Percentiles rank a stretch among this genome's conserved stretches.
These are phyloP conservation scores for Plantago rigida DNA, from an alignment of 305 asterid genomes.

Conservation along the genomic window DNA sequence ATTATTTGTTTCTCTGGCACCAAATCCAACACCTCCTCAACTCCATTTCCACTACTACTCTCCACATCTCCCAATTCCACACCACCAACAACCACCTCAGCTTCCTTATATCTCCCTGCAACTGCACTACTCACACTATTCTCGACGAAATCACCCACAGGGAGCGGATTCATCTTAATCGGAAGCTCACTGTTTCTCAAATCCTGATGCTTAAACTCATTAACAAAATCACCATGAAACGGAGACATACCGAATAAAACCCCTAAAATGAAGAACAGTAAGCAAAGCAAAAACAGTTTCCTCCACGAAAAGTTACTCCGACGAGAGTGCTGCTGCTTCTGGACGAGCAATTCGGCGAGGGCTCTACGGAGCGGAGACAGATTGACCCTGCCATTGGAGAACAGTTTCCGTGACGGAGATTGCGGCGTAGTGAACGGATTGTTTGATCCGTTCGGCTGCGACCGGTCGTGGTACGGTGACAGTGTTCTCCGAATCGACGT, in stretches of 20 bases:
- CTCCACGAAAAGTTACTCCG: conserved; percentile 46
- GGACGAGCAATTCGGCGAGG: conserved; percentile 33
- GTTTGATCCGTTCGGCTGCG: conserved; percentile 50
- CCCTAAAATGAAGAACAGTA: conserved; percentile 61
- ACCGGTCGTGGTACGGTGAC: conserved; percentile 64
- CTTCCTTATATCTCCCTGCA: conserved; percentile 26
- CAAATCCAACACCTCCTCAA: no score
- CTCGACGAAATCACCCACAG: conserved; percentile 15
- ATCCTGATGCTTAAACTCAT: conserved; percentile 11
- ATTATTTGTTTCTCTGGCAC: conserved; percentile 33
- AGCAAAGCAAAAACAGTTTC: conserved; percentile 47
- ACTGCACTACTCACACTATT: conserved; percentile 26
- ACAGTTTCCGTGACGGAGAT: conserved; percentile 60
- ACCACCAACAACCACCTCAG: no score
- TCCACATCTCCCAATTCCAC: no score
- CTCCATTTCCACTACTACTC: no score
- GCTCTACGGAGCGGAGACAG: conserved; percentile 49
- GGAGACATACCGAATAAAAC: conserved; percentile 76
- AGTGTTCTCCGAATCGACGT: conserved; percentile 85
- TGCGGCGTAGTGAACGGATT: conserved; percentile 36
- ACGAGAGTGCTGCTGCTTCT: conserved; percentile 29
- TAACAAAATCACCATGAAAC: conserved; percentile 29
- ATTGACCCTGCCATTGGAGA: conserved; percentile 38
- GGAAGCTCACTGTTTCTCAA: conserved; percentile 33
- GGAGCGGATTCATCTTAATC: conserved; percentile 31